Evolutionary conservation across 208 protist genomes (phyloP), one percentile per base, ranked within the genome.

Genomic region (Acanthamoeba quina): DNA sequence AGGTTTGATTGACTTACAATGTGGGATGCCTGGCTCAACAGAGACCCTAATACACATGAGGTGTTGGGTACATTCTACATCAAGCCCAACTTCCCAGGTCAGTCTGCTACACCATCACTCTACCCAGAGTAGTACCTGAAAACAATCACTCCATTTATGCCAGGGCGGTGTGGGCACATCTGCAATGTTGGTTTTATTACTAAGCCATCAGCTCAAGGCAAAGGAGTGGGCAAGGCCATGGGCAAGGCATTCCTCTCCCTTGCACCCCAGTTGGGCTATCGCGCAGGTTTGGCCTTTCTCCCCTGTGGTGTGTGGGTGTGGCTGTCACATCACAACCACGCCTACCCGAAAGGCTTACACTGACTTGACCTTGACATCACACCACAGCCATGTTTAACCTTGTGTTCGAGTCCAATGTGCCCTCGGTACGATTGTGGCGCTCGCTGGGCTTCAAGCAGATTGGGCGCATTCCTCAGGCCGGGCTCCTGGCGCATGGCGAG

Each of bases 11-110:
- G n/a, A 29, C 34, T 3, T 2, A 5, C 58, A 64, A 64, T 19
- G 15, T 64, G 15, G 26, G 26, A n/a, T 6, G 58, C 21, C 26
- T 5, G 15, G 58, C 21, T 64, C 26, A 7, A 64, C 26, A 60
- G 78, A 58, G 78, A 60, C 17, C 24, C 37, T 17, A 56, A 13
- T 2, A 52, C 37, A 5, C 24, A 86, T 1, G 78, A 86, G 29
- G 78, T 86, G 17, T 21, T 86, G 24, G 78, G 78, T 21, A 86
- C 78, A 0, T 86, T 86, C 29, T 86, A 86, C 49, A 86, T 86
- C 78, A 86, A 86, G 47, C 78, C 78, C 44, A 86, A 86, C 13
- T 86, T 86, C 47, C 78, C 78, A 86, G 78, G 78, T 86, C 11
- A 34, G 37, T 47, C 49, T 60, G 15, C 47, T 60, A 17, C 78